Evolutionary conservation across 2,329 filamentous ascomycete genomes (phyloP).

Genomic region (Pseudocercospora vitis): DNA sequence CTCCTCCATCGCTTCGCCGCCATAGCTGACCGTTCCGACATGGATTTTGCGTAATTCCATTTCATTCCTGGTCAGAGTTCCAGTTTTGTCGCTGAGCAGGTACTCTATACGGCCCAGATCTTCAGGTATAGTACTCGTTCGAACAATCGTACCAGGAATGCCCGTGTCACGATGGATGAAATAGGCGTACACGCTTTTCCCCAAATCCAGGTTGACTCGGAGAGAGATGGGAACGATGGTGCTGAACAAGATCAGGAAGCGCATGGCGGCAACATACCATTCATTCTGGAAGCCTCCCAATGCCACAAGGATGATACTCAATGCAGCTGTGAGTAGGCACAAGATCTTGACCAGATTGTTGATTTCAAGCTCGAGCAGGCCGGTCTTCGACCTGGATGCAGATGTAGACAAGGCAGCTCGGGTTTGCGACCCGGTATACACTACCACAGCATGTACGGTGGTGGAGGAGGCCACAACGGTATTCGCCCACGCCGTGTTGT

Average conservation of each 20-base stretch:
- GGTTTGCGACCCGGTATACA: slow-evolving; percentile 94
- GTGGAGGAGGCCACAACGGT: slow-evolving; percentile 94
- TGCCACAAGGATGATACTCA: slow-evolving; percentile 86
- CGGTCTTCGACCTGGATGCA: slow-evolving; percentile 88
- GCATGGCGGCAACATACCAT: slow-evolving; percentile 99
- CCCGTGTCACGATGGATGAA: slow-evolving; percentile 91
- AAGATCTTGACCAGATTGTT: slow-evolving; percentile 96
- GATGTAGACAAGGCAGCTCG: slow-evolving; percentile 91
- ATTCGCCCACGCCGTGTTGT: slow-evolving; percentile 98
- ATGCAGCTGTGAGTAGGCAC: slow-evolving; percentile 78
- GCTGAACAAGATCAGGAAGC: slow-evolving; percentile 98
- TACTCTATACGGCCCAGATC: slow-evolving; percentile 96
- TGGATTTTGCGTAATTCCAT: slow-evolving; percentile 94
- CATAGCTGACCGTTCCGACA: slow-evolving; percentile 95
- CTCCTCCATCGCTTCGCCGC: slow-evolving; percentile 98
- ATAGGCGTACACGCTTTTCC: slow-evolving; percentile 92
- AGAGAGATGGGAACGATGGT: slow-evolving; percentile 97
- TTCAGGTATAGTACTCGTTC: slow-evolving; percentile 96
- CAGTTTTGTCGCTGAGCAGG: slow-evolving; percentile 93
- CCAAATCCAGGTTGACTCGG: slow-evolving; percentile 94
- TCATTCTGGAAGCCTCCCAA: slow-evolving; percentile 70
- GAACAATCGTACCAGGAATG: slow-evolving; percentile 87
- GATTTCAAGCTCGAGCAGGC: slow-evolving; percentile 91
- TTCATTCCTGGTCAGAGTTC: slow-evolving; percentile 90
- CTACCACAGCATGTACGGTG: slow-evolving; percentile 80